These are phyloP conservation scores for Dactylis glomerata DNA, from an alignment of 176 grass and related monocot genomes.

Conservation along the genomic window DNA sequence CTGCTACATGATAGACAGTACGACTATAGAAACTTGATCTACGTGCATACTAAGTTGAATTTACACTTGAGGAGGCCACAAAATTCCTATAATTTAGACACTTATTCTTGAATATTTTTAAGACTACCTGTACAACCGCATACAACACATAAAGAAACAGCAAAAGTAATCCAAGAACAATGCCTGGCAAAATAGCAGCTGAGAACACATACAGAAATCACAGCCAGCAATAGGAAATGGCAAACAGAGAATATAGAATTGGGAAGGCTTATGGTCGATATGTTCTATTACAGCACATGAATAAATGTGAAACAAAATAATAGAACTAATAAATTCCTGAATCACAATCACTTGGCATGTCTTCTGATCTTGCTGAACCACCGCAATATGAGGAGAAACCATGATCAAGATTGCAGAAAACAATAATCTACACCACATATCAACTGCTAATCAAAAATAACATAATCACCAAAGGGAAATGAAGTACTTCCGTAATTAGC, in stretches of 20 bases:
- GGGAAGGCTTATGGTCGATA: neutral
- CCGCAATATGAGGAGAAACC: too few relatives aligned
- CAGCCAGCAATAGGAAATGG: neutral
- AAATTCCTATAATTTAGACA: neutral
- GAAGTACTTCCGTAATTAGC: too few relatives aligned
- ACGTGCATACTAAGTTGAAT: neutral
- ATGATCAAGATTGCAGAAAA: too few relatives aligned
- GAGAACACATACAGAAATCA: neutral
- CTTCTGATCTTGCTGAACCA: too few relatives aligned
- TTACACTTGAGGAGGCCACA: neutral
- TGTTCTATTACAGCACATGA: neutral
- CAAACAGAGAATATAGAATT: neutral
- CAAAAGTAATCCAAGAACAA: neutral
- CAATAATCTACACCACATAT: too few relatives aligned
- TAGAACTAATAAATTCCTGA: too few relatives aligned
- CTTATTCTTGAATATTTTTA: neutral
- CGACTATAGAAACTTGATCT: neutral
- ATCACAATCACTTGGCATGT: too few relatives aligned
- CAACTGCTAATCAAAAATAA: too few relatives aligned
- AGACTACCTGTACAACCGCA: neutral
- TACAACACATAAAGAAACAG: neutral
- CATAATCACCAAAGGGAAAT: too few relatives aligned
- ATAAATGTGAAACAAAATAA: neutral
- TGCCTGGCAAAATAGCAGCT: neutral
- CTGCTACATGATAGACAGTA: neutral